These are phyloP conservation scores for Solanum neorickii DNA, from an alignment of 257 asterid genomes.

Conservation along the genomic window DNA sequence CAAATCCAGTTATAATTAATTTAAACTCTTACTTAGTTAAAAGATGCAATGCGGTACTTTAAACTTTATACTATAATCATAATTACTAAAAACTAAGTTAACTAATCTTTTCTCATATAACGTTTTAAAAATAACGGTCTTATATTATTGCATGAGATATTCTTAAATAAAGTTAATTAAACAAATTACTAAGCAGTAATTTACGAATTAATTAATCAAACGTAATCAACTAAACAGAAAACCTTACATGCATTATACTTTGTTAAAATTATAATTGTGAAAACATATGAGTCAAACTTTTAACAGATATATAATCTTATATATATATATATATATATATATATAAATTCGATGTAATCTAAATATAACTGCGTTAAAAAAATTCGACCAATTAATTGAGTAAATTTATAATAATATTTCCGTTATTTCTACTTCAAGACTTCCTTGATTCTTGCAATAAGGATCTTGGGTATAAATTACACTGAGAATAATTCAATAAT, in stretches of 20 bases:
- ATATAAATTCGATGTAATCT: too few relatives aligned
- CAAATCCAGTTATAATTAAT: neutral
- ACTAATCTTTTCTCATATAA: neutral
- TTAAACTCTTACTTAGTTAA: too few relatives aligned
- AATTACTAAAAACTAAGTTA: neutral
- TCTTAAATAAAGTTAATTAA: neutral
- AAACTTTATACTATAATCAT: neutral
- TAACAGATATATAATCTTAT: too few relatives aligned
- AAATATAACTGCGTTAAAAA: too few relatives aligned
- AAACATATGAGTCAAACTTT: neutral
- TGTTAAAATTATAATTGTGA: too few relatives aligned
- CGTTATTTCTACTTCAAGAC: too few relatives aligned
- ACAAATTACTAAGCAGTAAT: neutral
- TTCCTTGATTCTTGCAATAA: neutral
- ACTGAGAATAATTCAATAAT: neutral
- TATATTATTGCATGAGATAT: neutral
- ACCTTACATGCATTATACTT: too few relatives aligned
- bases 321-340: too few relatives aligned
- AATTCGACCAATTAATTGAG: neutral
- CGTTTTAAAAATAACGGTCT: neutral
- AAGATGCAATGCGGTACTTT: neutral
- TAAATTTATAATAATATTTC: neutral
- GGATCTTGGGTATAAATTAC: neutral
- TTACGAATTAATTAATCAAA: neutral
- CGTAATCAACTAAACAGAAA: too few relatives aligned